Conservation (phyloP, 257 asterid species). For the Solanum virginianum region DNA sequence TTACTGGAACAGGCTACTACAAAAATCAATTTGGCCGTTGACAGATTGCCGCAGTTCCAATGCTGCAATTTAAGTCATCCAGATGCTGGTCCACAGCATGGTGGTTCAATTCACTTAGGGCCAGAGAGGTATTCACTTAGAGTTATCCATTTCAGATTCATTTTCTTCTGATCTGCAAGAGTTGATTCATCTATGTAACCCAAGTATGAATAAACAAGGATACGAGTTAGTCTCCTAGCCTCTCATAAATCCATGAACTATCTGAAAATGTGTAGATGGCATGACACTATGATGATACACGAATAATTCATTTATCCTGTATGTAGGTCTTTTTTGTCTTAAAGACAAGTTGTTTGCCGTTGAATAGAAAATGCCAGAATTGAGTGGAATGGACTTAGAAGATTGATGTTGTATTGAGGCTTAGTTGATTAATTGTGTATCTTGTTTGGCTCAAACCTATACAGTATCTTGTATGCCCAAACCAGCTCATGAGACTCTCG, state of each 20-base stretch:
- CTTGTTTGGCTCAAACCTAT: not conserved
- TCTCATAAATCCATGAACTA: not conserved
- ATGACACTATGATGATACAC: not conserved
- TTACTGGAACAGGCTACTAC: constrained; percentile 75
- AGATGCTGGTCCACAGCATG: constrained; percentile 83
- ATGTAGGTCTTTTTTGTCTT: not conserved
- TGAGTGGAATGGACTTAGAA: not conserved
- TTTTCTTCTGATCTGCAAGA: not conserved
- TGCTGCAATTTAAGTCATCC: constrained; percentile 58
- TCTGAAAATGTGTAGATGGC: not conserved
- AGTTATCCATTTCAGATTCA: not conserved
- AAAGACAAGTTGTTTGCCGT: not conserved
- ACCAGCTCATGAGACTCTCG: not conserved
- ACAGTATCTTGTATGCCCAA: not conserved
- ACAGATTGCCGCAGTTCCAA: constrained; percentile 57
- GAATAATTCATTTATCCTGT: not conserved
- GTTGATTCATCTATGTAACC: not conserved
- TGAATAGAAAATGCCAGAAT: not conserved
- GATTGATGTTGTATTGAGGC: not conserved
- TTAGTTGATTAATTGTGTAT: not conserved
- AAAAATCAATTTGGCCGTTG: constrained; percentile 86
- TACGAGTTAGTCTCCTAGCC: not conserved
- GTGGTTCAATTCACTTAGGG: constrained; percentile 91
- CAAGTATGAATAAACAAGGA: not conserved
- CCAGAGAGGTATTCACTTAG: constrained; percentile 55